Evolutionary conservation across 768 basidiomycete species (phyloP), one percentile per base, ranked within the genome.

Genomic region (Astraeus odoratus): DNA sequence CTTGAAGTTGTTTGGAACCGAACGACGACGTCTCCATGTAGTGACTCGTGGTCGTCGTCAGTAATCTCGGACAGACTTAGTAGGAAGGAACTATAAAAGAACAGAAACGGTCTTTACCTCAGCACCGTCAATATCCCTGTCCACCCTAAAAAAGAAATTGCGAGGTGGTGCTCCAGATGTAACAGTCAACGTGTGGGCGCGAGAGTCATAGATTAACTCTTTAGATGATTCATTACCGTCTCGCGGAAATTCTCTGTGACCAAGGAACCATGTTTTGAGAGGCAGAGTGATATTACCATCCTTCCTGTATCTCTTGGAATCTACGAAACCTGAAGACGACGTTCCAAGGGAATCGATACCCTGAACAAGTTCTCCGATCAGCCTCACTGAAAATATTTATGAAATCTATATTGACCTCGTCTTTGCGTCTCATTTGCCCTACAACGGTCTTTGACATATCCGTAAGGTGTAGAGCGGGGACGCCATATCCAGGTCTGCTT

Each of bases 201-300:
- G 2, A 22, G 3, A 3, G 18, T 54, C 47, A 25, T 62, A 62
- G 24, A 5, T 4, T 12, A 63, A 48, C 15, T 38, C 24, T 3
- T 53, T 41, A 26, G 55, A 50, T 7, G n/a, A 18, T 45, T 26
- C 5, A n/a, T 16, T n/a, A 30, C 38, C 47, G 30, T 51, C 44
- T 39, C 52, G 44, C 37, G 15, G 22, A 38, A 63, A 53, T 30
- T 36, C 38, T 16, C 52, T 53, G 3, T 44, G 46, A 29, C 63
- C 63, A 4, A 66, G 46, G 42, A 50, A 64, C 56, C 54, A 64
- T 4, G 60, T 65, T 8, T 34, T 12, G 26, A 64, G 42, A 29
- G 63, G 64, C 2, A 61, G 42, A 31, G 13, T 48, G 5, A 6
- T 29, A 0, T 2, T 30, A 2, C 13, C 43, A 24, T 54, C 52